A percentile compares a stretch with the other conserved stretches of the same genome.
These are phyloP conservation scores for Trifolium repens DNA, from an alignment of 306 rosid genomes.

Conservation along the genomic window DNA sequence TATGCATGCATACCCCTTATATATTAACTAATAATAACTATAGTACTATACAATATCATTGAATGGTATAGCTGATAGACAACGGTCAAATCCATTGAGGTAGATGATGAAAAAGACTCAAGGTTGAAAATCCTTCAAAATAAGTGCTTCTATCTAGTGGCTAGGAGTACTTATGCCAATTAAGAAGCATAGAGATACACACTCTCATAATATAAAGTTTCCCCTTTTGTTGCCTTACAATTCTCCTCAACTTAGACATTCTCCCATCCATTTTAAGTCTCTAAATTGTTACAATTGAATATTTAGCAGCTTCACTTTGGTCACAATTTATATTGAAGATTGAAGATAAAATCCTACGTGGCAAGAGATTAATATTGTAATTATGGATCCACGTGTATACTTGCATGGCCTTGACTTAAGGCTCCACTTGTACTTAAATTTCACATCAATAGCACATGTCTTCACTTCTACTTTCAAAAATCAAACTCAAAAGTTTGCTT, in stretches of 20 bases:
- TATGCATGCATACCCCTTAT: neutral
- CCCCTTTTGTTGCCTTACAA: conserved; percentile 76
- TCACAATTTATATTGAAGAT: conserved; percentile 38
- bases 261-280: conserved; percentile 50
- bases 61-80: neutral
- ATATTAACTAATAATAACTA: conserved; percentile 26
- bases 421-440: conserved; percentile 66
- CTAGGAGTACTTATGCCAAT: conserved; percentile 70
- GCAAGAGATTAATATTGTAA: conserved; percentile 22
- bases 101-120: neutral
- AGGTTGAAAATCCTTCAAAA: conserved; percentile 6
- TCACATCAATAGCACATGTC: conserved; percentile 59
- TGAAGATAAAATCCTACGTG: conserved; percentile 37
- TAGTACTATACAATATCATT: neutral
- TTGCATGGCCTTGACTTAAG: conserved; percentile 41
- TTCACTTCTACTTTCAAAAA: conserved; percentile 30
- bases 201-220: conserved; percentile 78
- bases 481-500: conserved; percentile 41
- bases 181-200: conserved; percentile 85
- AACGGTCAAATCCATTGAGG: neutral
- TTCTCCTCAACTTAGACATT: conserved; percentile 70
- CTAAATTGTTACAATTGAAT: conserved; percentile 17
- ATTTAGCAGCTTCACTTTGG: conserved; percentile 33
- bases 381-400: conserved; percentile 37
- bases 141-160: conserved; percentile 19